Evolutionary conservation across 176 grass and related monocot species (phyloP).

Genomic region (Puccinellia tenuiflora): DNA sequence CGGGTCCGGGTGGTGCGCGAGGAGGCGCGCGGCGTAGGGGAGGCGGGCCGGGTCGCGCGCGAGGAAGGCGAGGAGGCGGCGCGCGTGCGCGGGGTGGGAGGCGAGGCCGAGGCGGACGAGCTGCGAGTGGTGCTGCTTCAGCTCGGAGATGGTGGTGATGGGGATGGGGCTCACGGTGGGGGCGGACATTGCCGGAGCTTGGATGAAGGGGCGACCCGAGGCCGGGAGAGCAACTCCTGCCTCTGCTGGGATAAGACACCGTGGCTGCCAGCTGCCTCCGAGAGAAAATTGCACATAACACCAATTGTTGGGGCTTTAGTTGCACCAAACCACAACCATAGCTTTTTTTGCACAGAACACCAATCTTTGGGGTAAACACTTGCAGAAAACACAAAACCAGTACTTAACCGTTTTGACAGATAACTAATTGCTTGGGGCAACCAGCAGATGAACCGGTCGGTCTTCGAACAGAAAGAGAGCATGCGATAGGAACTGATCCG

Average conservation of each 20-base stretch:
- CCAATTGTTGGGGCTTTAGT: no score
- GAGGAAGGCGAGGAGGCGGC: constrained; percentile 59
- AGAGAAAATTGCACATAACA: no score
- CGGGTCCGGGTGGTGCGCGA: constrained; percentile 53
- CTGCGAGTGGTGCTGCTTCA: constrained; percentile 60
- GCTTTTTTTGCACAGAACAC: no score
- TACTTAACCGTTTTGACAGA: no score
- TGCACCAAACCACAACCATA: no score
- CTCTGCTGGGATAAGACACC: background rate
- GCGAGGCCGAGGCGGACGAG: constrained; percentile 55
- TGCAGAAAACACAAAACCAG: no score
- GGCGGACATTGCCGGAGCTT: constrained; percentile 17
- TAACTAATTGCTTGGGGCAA: no score
- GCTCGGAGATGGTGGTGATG: constrained; percentile 50
- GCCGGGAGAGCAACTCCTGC: background rate
- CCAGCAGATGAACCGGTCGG: no score
- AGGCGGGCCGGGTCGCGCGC: constrained; percentile 42
- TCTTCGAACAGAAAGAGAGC: no score
- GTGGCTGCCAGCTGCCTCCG: no score
- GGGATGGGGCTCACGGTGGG: constrained; percentile 3
- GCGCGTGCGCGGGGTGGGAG: constrained; percentile 29
- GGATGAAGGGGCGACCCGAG: background rate
- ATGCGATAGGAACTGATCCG: no score
- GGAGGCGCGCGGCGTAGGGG: constrained; percentile 52
- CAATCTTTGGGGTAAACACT: no score